Evolutionary conservation across 345 rosid genomes (phyloP).

Genomic region (Mallotus nudiflorus): DNA sequence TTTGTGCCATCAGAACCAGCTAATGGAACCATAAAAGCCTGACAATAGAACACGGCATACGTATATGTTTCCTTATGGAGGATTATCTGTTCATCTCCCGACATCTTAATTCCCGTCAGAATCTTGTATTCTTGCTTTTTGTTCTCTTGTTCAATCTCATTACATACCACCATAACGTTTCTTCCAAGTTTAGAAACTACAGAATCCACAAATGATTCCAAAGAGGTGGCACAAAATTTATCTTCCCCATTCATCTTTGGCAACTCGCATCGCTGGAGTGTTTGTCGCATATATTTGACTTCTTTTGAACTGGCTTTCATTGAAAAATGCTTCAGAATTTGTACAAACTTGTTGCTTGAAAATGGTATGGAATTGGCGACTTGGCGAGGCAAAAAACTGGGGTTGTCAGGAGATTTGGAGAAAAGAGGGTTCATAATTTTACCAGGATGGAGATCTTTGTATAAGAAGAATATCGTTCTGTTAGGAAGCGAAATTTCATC

Average conservation of each 20-base stretch:
- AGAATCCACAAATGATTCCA: conserved; percentile 21
- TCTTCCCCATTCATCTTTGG: conserved; percentile 13
- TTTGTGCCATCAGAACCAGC: background rate
- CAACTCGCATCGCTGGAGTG: background rate
- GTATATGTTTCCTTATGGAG: conserved; percentile 15
- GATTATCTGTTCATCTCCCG: background rate
- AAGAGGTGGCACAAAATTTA: conserved; percentile 17
- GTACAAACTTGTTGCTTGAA: background rate
- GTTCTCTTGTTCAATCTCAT: background rate
- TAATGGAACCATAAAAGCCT: background rate
- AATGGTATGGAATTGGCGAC: conserved; percentile 2
- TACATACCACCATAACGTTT: background rate
- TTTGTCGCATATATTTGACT: background rate
- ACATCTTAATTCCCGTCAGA: background rate
- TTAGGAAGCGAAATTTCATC: too few relatives aligned
- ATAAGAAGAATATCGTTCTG: background rate
- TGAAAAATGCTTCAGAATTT: background rate
- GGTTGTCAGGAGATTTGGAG: background rate
- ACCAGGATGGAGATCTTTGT: background rate
- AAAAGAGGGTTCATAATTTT: background rate
- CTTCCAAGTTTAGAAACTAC: conserved; percentile 5
- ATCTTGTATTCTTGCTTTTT: background rate
- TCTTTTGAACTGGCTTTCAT: background rate
- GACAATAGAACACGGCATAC: conserved; percentile 13
- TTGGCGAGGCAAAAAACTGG: background rate